Conservation (phyloP, 2,329 filamentous ascomycete genomes). For the Pseudogymnoascus sp. region DNA sequence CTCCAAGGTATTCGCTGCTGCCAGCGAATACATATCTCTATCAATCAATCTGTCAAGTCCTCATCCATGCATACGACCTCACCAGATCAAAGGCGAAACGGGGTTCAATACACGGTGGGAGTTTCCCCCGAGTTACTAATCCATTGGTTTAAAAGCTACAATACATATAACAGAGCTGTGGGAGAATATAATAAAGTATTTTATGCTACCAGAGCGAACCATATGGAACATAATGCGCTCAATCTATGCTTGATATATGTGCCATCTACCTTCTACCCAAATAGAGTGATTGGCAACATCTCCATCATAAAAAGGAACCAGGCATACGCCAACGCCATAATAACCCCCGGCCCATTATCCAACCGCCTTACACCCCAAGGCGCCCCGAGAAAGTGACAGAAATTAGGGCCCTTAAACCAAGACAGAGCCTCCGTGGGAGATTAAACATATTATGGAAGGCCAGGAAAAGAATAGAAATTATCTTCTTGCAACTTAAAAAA, state of each 20-base stretch:
- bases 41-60: neutral
- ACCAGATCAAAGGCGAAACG: too few relatives aligned
- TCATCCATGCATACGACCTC: too few relatives aligned
- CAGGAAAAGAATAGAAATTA: slow-evolving; percentile 5
- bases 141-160: neutral
- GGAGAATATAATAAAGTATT: neutral
- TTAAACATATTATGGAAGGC: neutral
- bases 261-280: neutral
- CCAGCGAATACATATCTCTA: too few relatives aligned
- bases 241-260: neutral
- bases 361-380: neutral
- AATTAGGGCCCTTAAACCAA: neutral
- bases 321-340: neutral
- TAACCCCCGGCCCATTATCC: neutral
- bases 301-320: neutral
- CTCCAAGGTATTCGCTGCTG: too few relatives aligned
- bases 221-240: neutral
- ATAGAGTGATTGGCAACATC: neutral
- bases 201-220: slow-evolving; percentile 4
- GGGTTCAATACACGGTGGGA: neutral
- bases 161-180: neutral
- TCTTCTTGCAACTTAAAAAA: neutral
- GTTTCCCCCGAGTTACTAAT: neutral
- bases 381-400: neutral
- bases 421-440: neutral